Evolutionary conservation across 169 alveolate genomes (phyloP), one percentile per base, ranked within the genome.

Genomic region (Miamiensis avidus): DNA sequence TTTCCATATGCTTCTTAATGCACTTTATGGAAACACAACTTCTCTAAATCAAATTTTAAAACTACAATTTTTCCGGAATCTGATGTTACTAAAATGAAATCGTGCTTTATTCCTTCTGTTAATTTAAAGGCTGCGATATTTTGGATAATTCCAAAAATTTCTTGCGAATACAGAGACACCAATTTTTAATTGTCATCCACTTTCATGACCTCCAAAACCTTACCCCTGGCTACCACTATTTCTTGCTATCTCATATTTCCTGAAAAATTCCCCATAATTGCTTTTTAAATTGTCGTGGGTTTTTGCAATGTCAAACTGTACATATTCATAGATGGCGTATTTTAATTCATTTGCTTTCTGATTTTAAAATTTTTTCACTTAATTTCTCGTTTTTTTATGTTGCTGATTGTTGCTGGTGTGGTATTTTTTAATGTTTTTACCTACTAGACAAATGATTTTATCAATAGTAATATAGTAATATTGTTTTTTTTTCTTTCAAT

Each of bases 1-100:
- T 98, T 99, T 0, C 99, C 99, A 92, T 95, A 99, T 25, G 99
- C 98, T 89, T 99, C 99, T 86, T 98, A 96, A 87, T 98, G 99
- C 31, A 99, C 97, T 78, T 98, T 92, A 64, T 96, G 96, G 90
- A 99, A 99, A 74, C 89, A 92, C 76, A 95, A 94, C 81, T 93
- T 96, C 34, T 93, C 95, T 31, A 92, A 90, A 79, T 97, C 97
- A 87, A 91, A 97, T 89, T 98, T 98, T 33, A 99, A 94, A 75
- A 99, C 97, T 0, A 97, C 99, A 82, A 99, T 92, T 74, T 99
- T 92, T 0, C 99, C 99, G 33, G 99, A 94, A 88, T 99, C 99
- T n/a, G 99, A 96, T 31, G 99, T 98, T 27, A 98, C 95, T 16
- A 98, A 99, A 34, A 99, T 81, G 85, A 97, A 96, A 94, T 99